phyloP scores from a whole-genome alignment of 768 basidiomycete genomes.

The Tremella fuciformis region DNA sequence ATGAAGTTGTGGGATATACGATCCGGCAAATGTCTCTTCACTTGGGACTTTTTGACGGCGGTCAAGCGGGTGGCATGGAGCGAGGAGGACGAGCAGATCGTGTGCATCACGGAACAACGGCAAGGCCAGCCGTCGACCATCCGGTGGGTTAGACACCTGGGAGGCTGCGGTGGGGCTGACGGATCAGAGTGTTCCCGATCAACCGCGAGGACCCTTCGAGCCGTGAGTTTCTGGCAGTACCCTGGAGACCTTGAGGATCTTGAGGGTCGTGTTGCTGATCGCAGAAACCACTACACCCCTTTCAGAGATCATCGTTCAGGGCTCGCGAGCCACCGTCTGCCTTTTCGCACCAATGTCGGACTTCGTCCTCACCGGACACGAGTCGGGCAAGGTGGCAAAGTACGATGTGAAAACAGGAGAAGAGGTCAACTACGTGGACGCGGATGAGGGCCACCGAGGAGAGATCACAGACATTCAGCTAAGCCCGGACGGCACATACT shows the following conservation, averaged over 20 bases:
- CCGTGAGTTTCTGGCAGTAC: constrained; percentile 74
- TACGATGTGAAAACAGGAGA: constrained; percentile 86
- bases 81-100: constrained; percentile 59
- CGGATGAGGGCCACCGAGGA: constrained; percentile 65
- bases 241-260: too few species aligned
- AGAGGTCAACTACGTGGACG: constrained; percentile 68
- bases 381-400: constrained; percentile 88
- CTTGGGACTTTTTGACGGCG: constrained; percentile 97
- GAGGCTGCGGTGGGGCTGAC: constrained; percentile 2
- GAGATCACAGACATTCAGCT: constrained; percentile 85
- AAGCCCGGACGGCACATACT: constrained; percentile 84
- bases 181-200: constrained; percentile 69
- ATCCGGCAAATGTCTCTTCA: constrained; percentile 86
- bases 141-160: constrained; percentile 39
- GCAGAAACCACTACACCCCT: constrained; percentile 71
- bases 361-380: constrained; percentile 87
- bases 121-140: constrained; percentile 91
- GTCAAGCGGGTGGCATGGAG: constrained; percentile 92
- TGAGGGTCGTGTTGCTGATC: not conserved
- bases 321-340: constrained; percentile 95
- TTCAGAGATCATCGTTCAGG: constrained; percentile 75
- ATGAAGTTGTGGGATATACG: constrained; percentile 85
- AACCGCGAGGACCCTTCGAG: constrained; percentile 77
- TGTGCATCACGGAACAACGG: constrained; percentile 95
- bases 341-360: constrained; percentile 77